Evolutionary conservation across 1,284 basidiomycete genomes (phyloP).

Genomic region (Schizopora paradoxa): DNA sequence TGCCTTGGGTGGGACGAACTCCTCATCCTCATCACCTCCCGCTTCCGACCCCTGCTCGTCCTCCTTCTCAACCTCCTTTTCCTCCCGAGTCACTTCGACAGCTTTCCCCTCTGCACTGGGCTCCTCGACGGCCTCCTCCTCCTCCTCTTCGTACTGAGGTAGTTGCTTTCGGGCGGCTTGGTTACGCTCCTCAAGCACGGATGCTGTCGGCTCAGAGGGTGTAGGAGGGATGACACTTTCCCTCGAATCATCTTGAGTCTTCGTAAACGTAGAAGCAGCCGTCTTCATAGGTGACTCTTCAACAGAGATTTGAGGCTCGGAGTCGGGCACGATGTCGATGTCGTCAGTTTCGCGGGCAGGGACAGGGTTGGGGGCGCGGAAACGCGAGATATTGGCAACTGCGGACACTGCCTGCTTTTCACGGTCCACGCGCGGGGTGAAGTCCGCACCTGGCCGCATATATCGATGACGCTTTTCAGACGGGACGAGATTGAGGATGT

Average conservation of each 20-base stretch:
- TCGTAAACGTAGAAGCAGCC: not conserved
- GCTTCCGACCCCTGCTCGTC: too few relatives aligned
- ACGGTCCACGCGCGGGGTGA: conserved; percentile 3
- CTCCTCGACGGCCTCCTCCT: conserved; percentile 19
- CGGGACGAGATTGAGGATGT: conserved; percentile 5
- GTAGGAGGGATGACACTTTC: conserved; percentile 18
- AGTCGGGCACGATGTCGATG: conserved; percentile 26
- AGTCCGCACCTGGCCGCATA: not conserved
- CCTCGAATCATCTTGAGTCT: conserved; percentile 17
- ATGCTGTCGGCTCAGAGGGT: conserved; percentile 14
- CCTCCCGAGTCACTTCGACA: conserved; percentile 2
- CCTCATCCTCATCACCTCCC: too few relatives aligned
- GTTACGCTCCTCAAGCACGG: not conserved
- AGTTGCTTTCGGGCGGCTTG: conserved; percentile 17
- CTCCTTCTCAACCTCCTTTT: too few relatives aligned
- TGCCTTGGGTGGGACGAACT: conserved; percentile 1
- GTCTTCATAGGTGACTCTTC: conserved; percentile 9
- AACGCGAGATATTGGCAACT: not conserved
- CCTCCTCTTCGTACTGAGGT: conserved; percentile 19
- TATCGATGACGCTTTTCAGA: conserved; percentile 15
- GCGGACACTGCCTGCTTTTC: not conserved
- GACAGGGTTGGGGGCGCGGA: not conserved
- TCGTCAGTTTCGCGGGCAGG: conserved; percentile 11
- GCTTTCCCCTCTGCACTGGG: not conserved
- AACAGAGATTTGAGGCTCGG: conserved; percentile 21